phyloP scores from a whole-genome alignment of 345 rosid species.

The Noccaea caerulescens region DNA sequence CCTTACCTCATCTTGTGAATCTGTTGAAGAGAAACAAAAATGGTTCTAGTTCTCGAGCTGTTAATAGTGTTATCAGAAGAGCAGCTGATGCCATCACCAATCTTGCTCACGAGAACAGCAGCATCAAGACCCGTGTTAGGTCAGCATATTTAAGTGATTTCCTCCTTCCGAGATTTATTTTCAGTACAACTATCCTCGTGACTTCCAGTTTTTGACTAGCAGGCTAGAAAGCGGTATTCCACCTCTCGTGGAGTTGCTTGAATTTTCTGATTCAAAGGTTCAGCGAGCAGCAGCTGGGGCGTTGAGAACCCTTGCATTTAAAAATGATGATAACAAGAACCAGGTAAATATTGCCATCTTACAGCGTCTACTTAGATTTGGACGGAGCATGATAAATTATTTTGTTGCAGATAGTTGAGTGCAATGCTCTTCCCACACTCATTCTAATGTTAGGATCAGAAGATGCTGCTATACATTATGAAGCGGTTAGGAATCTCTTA shows the following conservation, averaged over 20 bases:
- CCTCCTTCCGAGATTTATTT: conserved; percentile 20
- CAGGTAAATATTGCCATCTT: conserved; percentile 54
- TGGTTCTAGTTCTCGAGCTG: conserved; percentile 67
- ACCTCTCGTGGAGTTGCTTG: conserved; percentile 94
- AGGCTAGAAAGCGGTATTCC: conserved; percentile 98
- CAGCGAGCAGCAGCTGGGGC: conserved; percentile 99
- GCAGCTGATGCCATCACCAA: conserved; percentile 99
- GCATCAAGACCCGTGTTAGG: conserved; percentile 96
- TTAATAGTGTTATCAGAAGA: conserved; percentile 87
- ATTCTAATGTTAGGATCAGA: conserved; percentile 95
- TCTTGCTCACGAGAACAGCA: conserved; percentile 97
- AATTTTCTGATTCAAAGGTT: conserved; percentile 81
- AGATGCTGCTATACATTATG: conserved; percentile 98
- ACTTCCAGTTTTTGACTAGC: conserved; percentile 37
- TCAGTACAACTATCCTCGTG: conserved; percentile 33
- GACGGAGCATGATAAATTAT: conserved; percentile 17
- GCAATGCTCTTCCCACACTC: conserved; percentile 91
- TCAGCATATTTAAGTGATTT: conserved; percentile 45
- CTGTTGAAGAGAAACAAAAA: conserved; percentile 78
- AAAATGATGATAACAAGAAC: conserved; percentile 92
- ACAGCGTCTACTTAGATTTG: conserved; percentile 26
- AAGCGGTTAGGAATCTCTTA: conserved; percentile 66
- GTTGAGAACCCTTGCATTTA: conserved; percentile 91
- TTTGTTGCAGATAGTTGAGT: conserved; percentile 82
- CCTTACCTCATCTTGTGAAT: conserved; percentile 77